Percentiles rank a stretch among this genome's conserved stretches.
Evolutionary conservation across 192 early-diverging fungal species (phyloP).

Genomic region (Backusella westeae): DNA sequence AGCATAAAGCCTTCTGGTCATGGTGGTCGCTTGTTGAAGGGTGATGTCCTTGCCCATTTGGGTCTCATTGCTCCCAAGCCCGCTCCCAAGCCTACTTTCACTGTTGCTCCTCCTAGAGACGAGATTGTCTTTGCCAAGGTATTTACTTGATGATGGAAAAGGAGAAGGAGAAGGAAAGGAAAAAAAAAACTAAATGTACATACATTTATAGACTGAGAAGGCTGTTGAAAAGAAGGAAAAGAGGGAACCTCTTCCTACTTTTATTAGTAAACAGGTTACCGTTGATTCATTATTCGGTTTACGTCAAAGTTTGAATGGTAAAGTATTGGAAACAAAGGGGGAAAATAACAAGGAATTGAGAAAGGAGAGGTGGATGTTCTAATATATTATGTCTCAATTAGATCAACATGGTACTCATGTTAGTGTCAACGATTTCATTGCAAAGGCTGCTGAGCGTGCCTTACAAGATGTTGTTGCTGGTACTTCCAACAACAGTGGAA

Average conservation of each 20-base stretch:
- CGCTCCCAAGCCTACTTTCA: constrained; percentile 43
- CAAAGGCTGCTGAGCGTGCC: constrained; percentile 86
- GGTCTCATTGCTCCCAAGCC: constrained; percentile 52
- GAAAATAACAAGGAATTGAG: not conserved
- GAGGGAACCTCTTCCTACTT: constrained; percentile 36
- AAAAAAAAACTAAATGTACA: constrained; percentile 29
- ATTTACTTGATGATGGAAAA: not conserved
- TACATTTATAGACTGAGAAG: not conserved
- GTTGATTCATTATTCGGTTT: constrained; percentile 50
- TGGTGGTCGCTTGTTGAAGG: constrained; percentile 74
- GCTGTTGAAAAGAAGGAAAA: constrained; percentile 40
- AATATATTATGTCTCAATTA: constrained; percentile 2
- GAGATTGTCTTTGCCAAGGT: constrained; percentile 37
- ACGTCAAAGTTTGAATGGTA: constrained; percentile 44
- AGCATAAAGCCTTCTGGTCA: constrained; percentile 58
- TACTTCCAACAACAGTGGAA: constrained; percentile 38
- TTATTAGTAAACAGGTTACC: constrained; percentile 47
- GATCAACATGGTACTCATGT: constrained; percentile 48
- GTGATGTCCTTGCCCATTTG: constrained; percentile 69
- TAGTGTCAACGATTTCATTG: constrained; percentile 93
- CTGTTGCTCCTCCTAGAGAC: constrained; percentile 37
- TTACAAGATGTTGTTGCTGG: constrained; percentile 83
- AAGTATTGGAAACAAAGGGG: not conserved
- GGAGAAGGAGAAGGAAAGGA: not conserved
- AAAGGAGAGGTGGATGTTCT: not conserved